Evolutionary conservation across 1,284 basidiomycete genomes (phyloP).

Genomic region (Blastosporella zonata): DNA sequence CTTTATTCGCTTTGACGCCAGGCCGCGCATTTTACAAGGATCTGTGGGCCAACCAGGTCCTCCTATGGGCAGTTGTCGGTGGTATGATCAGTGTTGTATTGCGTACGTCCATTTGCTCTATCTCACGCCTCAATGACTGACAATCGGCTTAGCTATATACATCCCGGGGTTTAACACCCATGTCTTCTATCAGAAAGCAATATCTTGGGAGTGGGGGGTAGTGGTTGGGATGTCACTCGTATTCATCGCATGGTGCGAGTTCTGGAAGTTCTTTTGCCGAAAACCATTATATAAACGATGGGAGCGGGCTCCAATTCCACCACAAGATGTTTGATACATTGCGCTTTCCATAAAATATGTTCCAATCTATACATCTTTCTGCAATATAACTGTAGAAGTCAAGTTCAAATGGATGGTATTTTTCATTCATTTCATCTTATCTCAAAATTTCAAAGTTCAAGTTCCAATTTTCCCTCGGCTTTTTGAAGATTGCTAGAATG

Average conservation of each 20-base stretch:
- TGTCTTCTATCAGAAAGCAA: constrained; percentile 42
- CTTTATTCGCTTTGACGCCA: constrained; percentile 35
- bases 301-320: constrained; percentile 7
- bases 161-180: constrained; percentile 41
- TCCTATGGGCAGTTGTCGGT: constrained; percentile 47
- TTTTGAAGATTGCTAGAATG: too few species aligned
- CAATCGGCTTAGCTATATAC: constrained; percentile 37
- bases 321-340: neutral
- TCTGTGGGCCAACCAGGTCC: constrained; percentile 48
- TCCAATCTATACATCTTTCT: too few species aligned
- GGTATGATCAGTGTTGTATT: constrained; percentile 50
- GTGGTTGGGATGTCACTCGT: constrained; percentile 36
- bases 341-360: too few species aligned
- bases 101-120: constrained; percentile 24
- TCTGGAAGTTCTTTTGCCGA: constrained; percentile 33
- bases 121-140: neutral
- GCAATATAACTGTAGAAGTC: too few species aligned
- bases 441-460: too few species aligned
- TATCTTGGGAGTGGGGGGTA: constrained; percentile 45
- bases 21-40: constrained; percentile 44
- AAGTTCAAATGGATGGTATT: too few species aligned
- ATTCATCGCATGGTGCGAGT: constrained; percentile 34
- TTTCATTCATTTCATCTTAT: too few species aligned
- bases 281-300: constrained; percentile 27
- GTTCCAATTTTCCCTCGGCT: too few species aligned